Conservation (phyloP, 2,329 filamentous ascomycete species). For the Ceratocystis cubensis region DNA sequence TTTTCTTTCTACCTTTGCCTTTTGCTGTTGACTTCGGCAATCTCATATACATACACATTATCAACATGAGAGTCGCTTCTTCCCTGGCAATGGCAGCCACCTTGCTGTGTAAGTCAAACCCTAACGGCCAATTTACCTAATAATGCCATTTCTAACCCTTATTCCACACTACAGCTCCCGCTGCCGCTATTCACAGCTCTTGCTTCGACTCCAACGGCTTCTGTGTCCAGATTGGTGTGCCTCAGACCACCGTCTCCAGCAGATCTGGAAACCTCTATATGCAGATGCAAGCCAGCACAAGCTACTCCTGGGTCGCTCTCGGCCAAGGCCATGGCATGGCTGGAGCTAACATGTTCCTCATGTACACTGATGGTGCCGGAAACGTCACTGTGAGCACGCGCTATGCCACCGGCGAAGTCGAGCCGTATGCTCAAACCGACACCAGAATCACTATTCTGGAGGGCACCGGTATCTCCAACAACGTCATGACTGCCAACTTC, state of each 20-base stretch:
- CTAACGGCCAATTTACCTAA: not conserved
- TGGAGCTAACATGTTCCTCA: slow-evolving; percentile 48
- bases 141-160: not conserved
- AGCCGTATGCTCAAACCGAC: slow-evolving; percentile 36
- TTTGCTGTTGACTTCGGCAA: not conserved
- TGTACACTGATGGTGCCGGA: slow-evolving; percentile 45
- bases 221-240: slow-evolving; percentile 46
- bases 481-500: slow-evolving; percentile 48
- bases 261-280: slow-evolving; percentile 47
- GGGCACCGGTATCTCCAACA: slow-evolving; percentile 43
- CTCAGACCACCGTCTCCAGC: slow-evolving; percentile 35
- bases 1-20: not conserved
- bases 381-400: slow-evolving; percentile 52
- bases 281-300: slow-evolving; percentile 43
- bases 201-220: slow-evolving; percentile 35
- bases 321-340: slow-evolving; percentile 45
- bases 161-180: not conserved
- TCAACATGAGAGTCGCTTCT: slow-evolving; percentile 9
- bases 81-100: slow-evolving; percentile 9
- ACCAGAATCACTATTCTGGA: slow-evolving; percentile 41
- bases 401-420: slow-evolving; percentile 34
- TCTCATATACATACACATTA: not conserved
- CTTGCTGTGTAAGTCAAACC: slow-evolving; percentile 13
- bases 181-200: slow-evolving; percentile 22
- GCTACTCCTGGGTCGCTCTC: slow-evolving; percentile 45